Evolutionary conservation across 345 rosid genomes (phyloP), one percentile per base, ranked within the genome.

Genomic region (Dipteronia sinensis): DNA sequence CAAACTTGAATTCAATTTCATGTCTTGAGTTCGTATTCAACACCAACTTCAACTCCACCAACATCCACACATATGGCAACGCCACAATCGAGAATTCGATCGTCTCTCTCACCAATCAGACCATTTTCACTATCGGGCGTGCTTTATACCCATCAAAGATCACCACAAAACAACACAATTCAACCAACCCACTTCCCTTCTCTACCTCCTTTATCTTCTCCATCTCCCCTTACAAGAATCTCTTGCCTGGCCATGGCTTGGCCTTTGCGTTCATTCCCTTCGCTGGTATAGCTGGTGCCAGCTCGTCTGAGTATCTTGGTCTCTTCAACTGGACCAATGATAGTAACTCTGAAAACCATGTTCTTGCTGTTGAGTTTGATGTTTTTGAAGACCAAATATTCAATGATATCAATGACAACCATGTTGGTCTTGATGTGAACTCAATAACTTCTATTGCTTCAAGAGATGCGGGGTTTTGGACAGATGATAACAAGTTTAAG

Each of bases 131-230:
- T 0, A 73, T 82, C 0, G 91, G 93, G 17, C 85, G 88, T 44
- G 90, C 87, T 58, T 63, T 89, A 0, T 83, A 84, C 83, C 86
- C 74, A 71, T 69, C 64, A 9, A 69, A 19, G 47, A 76, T 89
- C 46, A 80, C 64, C 0, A 77, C 88, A 7, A 85, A 76, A 77
- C 67, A 80, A 25, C 81, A 84, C 56, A 31, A 67, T 7, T 79
- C 88, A 38, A 83, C 92, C 3, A 4, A 55, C 23, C 38, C 77
- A 8, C 87, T 78, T 66, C 81, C 79, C 61, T 89, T 89, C 83
- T 87, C 79, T 10, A 88, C 88, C 12, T 88, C 89, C 46, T 89
- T 89, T 85, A 83, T 89, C 72, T 89, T 87, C 85, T 65, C 88
- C 68, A 85, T 86, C 82, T 83, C 83, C 58, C 88, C 85, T 23